Conservation (phyloP, 345 rosid genomes). For the Populus ilicifolia region DNA sequence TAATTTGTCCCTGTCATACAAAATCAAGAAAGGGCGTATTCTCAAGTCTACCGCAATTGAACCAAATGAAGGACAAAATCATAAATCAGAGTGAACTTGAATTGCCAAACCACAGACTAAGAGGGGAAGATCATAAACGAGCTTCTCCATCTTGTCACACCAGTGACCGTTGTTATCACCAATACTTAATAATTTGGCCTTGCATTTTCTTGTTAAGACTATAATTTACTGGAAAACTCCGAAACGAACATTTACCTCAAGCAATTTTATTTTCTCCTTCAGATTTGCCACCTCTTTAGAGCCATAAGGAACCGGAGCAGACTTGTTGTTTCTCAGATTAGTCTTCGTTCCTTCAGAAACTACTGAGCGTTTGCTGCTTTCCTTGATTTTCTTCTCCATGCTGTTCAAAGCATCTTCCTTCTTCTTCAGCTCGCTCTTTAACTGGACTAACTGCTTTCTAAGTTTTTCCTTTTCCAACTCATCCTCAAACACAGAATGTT, state of each 20-base stretch:
- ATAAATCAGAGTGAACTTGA: background rate
- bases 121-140: background rate
- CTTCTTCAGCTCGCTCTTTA: constrained; percentile 64
- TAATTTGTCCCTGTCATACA: constrained; percentile 58
- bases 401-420: constrained; percentile 46
- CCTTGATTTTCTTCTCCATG: constrained; percentile 50
- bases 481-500: constrained; percentile 40
- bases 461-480: constrained; percentile 66
- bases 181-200: background rate
- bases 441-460: constrained; percentile 46
- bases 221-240: background rate
- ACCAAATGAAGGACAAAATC: background rate
- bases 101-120: background rate
- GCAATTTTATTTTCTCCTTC: constrained; percentile 52
- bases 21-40: background rate
- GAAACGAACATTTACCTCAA: constrained; percentile 48
- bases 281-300: constrained; percentile 53
- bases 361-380: constrained; percentile 35
- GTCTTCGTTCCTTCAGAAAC: constrained; percentile 39
- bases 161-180: background rate
- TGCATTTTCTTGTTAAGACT: background rate
- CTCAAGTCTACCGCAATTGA: background rate
- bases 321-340: constrained; percentile 39
- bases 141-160: background rate
- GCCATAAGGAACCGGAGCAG: constrained; percentile 35